Percentiles rank a stretch among this genome's conserved stretches.
phyloP scores from a whole-genome alignment of 2,329 filamentous ascomycete species.

The Colletotrichum sp. region DNA sequence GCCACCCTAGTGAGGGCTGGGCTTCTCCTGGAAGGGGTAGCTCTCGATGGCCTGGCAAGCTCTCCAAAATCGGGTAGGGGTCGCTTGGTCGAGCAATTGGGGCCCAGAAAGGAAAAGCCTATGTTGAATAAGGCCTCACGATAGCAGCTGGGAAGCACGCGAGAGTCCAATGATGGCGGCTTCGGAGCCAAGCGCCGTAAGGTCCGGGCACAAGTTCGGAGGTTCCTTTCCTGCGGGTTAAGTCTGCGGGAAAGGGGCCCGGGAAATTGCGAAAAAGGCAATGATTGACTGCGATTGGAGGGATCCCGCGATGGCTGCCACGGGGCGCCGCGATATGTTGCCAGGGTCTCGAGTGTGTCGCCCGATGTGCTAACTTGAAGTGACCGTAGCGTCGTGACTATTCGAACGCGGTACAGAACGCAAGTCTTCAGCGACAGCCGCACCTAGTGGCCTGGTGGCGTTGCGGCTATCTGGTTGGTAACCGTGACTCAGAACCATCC shows the following conservation, averaged over 20 bases:
- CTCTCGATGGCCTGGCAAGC: background rate
- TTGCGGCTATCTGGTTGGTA: background rate
- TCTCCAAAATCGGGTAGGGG: background rate
- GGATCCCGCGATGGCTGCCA: slow-evolving; percentile 5
- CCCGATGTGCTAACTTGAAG: slow-evolving; percentile 7
- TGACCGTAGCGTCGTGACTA: background rate
- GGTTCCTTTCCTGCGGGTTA: background rate
- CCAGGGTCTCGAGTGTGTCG: background rate
- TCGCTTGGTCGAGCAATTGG: background rate
- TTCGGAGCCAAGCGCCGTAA: background rate
- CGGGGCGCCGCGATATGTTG: background rate
- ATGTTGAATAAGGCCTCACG: background rate
- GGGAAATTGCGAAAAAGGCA: slow-evolving; percentile 18
- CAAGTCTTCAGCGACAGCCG: background rate
- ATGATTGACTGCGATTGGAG: slow-evolving; percentile 18
- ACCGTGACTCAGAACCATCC: background rate
- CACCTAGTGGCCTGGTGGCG: background rate
- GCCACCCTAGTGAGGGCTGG: background rate
- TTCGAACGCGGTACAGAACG: background rate
- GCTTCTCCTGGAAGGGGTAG: background rate
- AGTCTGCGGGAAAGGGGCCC: background rate
- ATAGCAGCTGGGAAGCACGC: background rate
- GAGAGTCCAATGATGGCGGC: background rate
- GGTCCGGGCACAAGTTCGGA: background rate
- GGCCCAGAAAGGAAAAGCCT: background rate